phyloP scores from a whole-genome alignment of 495 filamentous ascomycete genomes.

The Articulospora tetracladia region DNA sequence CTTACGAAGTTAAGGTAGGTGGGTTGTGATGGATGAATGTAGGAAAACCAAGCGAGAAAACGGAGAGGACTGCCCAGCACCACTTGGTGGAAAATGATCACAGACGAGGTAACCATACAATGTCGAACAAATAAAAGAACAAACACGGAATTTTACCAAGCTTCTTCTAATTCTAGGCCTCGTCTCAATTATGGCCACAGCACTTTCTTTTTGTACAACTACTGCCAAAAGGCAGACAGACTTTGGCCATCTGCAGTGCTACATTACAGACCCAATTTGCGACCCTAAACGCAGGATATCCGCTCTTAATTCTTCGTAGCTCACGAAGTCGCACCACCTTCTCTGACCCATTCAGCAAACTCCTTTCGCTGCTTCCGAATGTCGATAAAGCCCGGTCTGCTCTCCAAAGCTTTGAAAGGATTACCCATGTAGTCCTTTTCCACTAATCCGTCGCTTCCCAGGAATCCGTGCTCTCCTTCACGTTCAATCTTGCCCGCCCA shows the following conservation, averaged over 20 bases:
- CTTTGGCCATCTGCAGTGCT: not conserved
- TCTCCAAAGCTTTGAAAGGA: slow-evolving; percentile 41
- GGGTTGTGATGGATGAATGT: not conserved
- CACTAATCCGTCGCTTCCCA: slow-evolving; percentile 60
- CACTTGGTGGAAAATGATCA: no score
- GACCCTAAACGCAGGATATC: not conserved
- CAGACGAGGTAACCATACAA: no score
- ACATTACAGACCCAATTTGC: not conserved
- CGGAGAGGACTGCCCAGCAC: no score
- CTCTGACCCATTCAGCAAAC: slow-evolving; percentile 70
- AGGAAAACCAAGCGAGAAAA: not conserved
- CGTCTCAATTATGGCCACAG: no score
- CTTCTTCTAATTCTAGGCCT: no score
- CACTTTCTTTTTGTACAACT: no score
- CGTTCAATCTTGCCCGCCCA: slow-evolving; percentile 82
- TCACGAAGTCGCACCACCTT: slow-evolving; percentile 13
- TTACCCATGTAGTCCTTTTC: slow-evolving; percentile 50
- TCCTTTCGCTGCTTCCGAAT: slow-evolving; percentile 68
- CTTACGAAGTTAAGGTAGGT: not conserved
- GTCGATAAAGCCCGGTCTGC: slow-evolving; percentile 44
- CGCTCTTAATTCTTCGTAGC: not conserved
- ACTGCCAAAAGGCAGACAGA: no score
- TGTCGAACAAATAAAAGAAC: no score
- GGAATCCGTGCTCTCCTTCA: slow-evolving; percentile 66
- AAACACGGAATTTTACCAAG: no score